Conservation (phyloP, 2,329 filamentous ascomycete genomes). For the Paracorniculantispora psalliotae region DNA sequence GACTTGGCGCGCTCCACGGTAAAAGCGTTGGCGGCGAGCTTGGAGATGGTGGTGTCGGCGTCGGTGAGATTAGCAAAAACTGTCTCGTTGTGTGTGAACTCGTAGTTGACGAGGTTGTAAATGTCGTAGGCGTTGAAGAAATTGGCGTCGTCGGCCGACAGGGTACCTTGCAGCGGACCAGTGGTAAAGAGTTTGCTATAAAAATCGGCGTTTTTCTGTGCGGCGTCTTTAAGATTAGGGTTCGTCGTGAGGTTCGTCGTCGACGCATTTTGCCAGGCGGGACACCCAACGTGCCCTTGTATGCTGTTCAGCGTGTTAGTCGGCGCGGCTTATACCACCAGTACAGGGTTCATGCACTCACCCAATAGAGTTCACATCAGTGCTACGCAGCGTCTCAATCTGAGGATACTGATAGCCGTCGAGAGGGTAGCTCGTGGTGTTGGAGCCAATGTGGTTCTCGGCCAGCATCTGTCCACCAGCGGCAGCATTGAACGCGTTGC, state of each 20-base stretch:
- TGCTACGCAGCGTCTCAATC: conserved; percentile 47
- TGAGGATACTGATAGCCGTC: conserved; percentile 77
- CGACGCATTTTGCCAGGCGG: conserved; percentile 30
- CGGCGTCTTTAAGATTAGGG: conserved; percentile 20
- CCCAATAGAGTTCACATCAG: conserved; percentile 43
- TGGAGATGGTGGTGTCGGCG: conserved; percentile 30
- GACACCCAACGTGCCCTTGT: conserved; percentile 35
- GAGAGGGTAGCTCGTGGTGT: conserved; percentile 58
- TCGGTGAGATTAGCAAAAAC: conserved; percentile 34
- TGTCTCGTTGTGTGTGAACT: conserved; percentile 46
- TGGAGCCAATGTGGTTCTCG: conserved; percentile 27
- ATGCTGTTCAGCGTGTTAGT: conserved; percentile 25
- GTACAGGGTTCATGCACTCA: conserved; percentile 33
- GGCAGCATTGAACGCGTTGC: conserved; percentile 26
- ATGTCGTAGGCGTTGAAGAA: conserved; percentile 47
- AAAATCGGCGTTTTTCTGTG: conserved; percentile 29
- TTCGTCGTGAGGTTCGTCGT: conserved; percentile 23
- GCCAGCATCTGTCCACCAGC: conserved; percentile 36
- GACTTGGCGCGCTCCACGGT: conserved; percentile 54
- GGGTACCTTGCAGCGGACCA: conserved; percentile 32
- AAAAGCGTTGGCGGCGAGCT: conserved; percentile 59
- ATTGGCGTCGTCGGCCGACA: conserved; percentile 31
- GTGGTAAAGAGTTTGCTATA: conserved; percentile 40
- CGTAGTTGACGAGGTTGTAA: conserved; percentile 53
- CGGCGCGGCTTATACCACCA: too few relatives aligned